Base-by-base conservation (phyloP, 768 basidiomycete species). In the Leccinum subgranulosum region DNA sequence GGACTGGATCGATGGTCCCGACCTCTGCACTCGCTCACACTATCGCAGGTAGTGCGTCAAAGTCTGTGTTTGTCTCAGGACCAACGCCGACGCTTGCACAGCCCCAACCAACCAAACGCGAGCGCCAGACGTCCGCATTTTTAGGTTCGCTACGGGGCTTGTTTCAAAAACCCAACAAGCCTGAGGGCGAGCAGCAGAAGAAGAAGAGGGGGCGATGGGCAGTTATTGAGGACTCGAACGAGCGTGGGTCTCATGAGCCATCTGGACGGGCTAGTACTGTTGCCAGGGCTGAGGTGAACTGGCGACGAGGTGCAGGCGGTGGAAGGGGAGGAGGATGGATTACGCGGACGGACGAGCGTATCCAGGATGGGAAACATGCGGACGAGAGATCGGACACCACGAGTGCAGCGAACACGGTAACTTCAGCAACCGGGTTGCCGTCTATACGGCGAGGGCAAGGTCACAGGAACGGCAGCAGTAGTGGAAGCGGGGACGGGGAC, bases 61-160 rank as follows among this genome's bases (percentile, higher is more conserved):
- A 36, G 34, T 3, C 33, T 4, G 4, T 11, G 10, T 31, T 34
- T 1, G 41, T 9, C 2, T 29, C 34, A 12, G 47, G 28, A 5
- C 6, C 9, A 0, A 15, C 4, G 4, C n/a, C 1, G 41, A 19
- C 41, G 41, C 19, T 3, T 1, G 41, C 10, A 43, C 41, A 19
- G n/a, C 41, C n/a, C n/a, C 25, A 19, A 2, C 19, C 49, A 5
- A 41, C 28, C 10, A 56, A 53, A 48, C 68, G 69, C 28, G 63
- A 68, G 39, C 70, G 62, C 1, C 55, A 46, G 1, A 47, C 60
- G 0, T 73, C 72, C 27, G 57, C 60, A 1, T 64, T 72, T 31
- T 62, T 71, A 4, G 64, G 72, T 3, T 68, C 70, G 4, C 47
- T 72, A 5, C 64, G 63, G 0, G 68, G 70, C 14, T 55, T 72